Evolutionary conservation across 2,329 filamentous ascomycete genomes (phyloP).

Genomic region (Beauveria sp.): DNA sequence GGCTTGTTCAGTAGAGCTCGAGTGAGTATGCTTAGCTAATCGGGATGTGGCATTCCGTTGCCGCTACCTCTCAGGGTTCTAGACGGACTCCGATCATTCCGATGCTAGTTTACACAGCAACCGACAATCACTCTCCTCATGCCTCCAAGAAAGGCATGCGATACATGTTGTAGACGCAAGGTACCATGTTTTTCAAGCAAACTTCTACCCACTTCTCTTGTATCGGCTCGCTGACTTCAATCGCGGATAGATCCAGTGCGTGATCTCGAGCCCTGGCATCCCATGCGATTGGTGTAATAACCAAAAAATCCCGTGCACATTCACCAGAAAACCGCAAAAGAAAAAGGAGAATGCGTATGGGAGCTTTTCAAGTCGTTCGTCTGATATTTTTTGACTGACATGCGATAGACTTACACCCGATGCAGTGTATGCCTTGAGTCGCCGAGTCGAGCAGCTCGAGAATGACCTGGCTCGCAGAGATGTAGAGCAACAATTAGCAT

Average conservation of each 20-base stretch:
- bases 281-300: slow-evolving; percentile 13
- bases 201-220: too few relatives aligned
- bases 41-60: background rate
- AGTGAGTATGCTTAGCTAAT: background rate
- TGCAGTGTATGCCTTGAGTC: background rate
- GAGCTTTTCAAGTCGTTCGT: background rate
- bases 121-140: background rate
- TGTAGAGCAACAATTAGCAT: background rate
- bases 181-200: background rate
- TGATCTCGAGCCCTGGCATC: slow-evolving; percentile 2
- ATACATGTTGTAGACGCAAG: slow-evolving; percentile 13
- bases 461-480: background rate
- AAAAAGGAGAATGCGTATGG: background rate
- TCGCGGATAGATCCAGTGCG: slow-evolving; percentile 11
- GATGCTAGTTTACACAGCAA: too few relatives aligned
- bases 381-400: background rate
- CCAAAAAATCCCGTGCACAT: slow-evolving; percentile 11
- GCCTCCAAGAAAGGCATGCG: slow-evolving; percentile 11
- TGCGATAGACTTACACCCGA: background rate
- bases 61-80: background rate
- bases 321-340: slow-evolving; percentile 4
- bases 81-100: background rate
- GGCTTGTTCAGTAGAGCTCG: background rate
- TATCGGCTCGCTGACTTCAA: background rate
- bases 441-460: slow-evolving; percentile 4